phyloP scores from a whole-genome alignment of 805 yeast genomes.

The Kuraishia capsulata region DNA sequence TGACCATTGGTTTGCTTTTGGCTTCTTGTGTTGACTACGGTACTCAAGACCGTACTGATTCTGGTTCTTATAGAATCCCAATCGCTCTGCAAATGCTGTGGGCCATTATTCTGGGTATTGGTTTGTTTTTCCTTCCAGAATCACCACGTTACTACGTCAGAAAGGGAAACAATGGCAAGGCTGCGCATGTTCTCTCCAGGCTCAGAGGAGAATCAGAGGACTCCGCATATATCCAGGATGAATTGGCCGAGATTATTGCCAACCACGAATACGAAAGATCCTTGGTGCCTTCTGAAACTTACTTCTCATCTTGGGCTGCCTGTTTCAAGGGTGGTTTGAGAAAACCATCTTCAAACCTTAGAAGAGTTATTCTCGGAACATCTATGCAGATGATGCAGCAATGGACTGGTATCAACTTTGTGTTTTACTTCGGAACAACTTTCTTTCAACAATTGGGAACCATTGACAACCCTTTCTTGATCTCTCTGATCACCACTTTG shows the following conservation, averaged over 20 bases:
- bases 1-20: constrained; percentile 63
- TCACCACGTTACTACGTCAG: constrained; percentile 65
- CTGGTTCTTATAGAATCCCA: constrained; percentile 67
- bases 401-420: constrained; percentile 69
- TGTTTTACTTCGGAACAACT: constrained; percentile 67
- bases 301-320: constrained; percentile 29
- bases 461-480: constrained; percentile 36
- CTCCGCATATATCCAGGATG: constrained; percentile 36
- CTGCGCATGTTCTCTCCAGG: constrained; percentile 22
- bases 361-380: constrained; percentile 34
- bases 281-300: constrained; percentile 22
- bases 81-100: constrained; percentile 65
- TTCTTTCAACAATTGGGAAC: constrained; percentile 49
- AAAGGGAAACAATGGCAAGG: constrained; percentile 46
- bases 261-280: constrained; percentile 36
- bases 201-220: constrained; percentile 44
- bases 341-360: constrained; percentile 26
- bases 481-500: constrained; percentile 42
- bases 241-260: constrained; percentile 41
- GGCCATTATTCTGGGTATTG: constrained; percentile 48
- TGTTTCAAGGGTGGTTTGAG: constrained; percentile 34
- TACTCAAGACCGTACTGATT: constrained; percentile 39
- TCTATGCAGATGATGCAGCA: constrained; percentile 52
- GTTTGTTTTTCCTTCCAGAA: constrained; percentile 63
- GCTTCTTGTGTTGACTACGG: constrained; percentile 69